Conservation (phyloP, 768 basidiomycete genomes). For the Termitomyces sp. region DNA sequence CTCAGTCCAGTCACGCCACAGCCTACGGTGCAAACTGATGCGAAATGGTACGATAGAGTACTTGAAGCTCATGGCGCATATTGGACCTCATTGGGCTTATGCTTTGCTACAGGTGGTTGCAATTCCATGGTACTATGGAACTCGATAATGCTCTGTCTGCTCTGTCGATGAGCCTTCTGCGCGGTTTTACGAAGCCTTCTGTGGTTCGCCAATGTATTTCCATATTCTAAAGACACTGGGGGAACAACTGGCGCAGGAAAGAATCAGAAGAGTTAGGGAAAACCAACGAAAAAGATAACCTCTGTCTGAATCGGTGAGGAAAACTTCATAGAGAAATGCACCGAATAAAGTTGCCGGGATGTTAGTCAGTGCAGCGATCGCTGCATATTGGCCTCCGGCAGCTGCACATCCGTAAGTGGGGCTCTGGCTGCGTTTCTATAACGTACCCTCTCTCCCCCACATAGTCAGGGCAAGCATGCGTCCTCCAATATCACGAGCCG, state of each 20-base stretch:
- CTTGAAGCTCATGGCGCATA: background rate
- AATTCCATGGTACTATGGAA: slow-evolving; percentile 4
- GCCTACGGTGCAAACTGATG: background rate
- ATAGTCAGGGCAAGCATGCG: slow-evolving; percentile 57
- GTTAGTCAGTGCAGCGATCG: slow-evolving; percentile 60
- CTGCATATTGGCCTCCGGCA: slow-evolving; percentile 51
- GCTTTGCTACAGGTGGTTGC: background rate
- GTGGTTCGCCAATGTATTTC: slow-evolving; percentile 5
- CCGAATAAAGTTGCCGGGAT: slow-evolving; percentile 60
- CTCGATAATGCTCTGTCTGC: slow-evolving; percentile 12
- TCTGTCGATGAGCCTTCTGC: slow-evolving; percentile 5
- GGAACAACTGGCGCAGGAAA: slow-evolving; percentile 6
- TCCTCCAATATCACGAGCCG: slow-evolving; percentile 68
- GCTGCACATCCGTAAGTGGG: slow-evolving; percentile 25
- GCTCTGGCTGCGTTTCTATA: background rate
- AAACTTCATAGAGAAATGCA: slow-evolving; percentile 47
- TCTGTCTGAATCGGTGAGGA: slow-evolving; percentile 58
- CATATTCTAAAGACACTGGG: slow-evolving; percentile 13
- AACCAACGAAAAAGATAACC: slow-evolving; percentile 30
- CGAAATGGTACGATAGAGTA: background rate
- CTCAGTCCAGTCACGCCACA: background rate
- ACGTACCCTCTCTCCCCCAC: slow-evolving; percentile 45
- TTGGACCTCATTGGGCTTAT: slow-evolving; percentile 4
- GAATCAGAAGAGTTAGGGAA: background rate
- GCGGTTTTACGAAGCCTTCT: slow-evolving; percentile 4